phyloP scores from a whole-genome alignment of 164 flowering plant species.

The Vitis rupestris region DNA sequence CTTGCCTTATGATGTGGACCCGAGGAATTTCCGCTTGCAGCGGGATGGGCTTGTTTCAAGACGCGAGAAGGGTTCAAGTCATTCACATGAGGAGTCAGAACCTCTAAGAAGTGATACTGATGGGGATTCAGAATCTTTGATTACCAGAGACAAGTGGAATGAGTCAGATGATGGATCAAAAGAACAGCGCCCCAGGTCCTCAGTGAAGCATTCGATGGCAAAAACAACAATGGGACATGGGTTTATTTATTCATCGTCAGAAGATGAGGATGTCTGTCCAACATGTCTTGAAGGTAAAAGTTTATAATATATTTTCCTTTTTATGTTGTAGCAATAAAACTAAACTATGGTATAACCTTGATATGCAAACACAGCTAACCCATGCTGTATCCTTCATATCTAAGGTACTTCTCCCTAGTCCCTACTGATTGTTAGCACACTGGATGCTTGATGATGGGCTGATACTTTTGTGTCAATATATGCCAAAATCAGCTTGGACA shows the following conservation, averaged over 20 bases:
- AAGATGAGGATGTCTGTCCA: conserved; percentile 97
- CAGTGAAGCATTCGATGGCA: conserved; percentile 44
- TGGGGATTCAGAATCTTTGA: conserved; percentile 42
- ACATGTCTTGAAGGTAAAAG: conserved; percentile 95
- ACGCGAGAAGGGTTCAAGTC: conserved; percentile 89
- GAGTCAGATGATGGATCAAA: conserved; percentile 59
- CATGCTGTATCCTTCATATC: neutral
- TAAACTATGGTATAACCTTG: neutral
- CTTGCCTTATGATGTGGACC: conserved; percentile 89
- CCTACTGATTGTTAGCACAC: too few relatives aligned
- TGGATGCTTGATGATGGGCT: neutral
- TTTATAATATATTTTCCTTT: neutral
- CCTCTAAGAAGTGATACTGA: conserved; percentile 57
- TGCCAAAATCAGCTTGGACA: neutral
- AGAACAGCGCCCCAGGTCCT: conserved; percentile 43
- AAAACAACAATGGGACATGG: conserved; percentile 42
- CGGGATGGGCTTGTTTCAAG: conserved; percentile 68
- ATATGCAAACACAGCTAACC: too few relatives aligned
- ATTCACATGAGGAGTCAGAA: conserved; percentile 79
- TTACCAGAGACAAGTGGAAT: conserved; percentile 58
- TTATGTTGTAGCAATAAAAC: neutral
- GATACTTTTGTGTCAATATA: neutral
- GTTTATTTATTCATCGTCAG: conserved; percentile 61
- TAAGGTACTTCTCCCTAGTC: too few relatives aligned
- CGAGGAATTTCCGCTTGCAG: conserved; percentile 63